Percentiles rank a stretch among this genome's conserved stretches.
Conservation (phyloP, 306 rosid genomes). For the Medicago arabica region DNA sequence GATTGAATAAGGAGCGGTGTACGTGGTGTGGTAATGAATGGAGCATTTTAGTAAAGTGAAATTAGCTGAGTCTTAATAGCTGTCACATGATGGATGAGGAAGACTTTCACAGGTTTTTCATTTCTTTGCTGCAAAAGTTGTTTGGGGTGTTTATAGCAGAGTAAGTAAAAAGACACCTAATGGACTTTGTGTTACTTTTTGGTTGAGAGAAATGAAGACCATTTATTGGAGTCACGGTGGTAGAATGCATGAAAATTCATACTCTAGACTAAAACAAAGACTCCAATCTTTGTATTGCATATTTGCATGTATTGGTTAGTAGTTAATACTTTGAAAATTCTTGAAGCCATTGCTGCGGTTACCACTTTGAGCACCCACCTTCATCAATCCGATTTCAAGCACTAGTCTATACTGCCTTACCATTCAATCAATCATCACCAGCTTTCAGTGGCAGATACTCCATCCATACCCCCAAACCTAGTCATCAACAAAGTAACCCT, state of each 20-base stretch:
- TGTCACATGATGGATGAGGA: slow-evolving; percentile 50
- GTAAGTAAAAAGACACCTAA: slow-evolving; percentile 37
- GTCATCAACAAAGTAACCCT: background rate
- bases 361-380: background rate
- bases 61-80: slow-evolving; percentile 57
- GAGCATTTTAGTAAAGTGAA: slow-evolving; percentile 41
- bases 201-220: slow-evolving; percentile 45
- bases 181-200: slow-evolving; percentile 24
- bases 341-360: background rate
- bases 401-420: background rate
- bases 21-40: slow-evolving; percentile 56
- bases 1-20: slow-evolving; percentile 76
- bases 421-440: background rate
- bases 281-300: slow-evolving; percentile 6
- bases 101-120: slow-evolving; percentile 49
- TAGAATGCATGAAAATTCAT: slow-evolving; percentile 35
- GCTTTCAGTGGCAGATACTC: background rate
- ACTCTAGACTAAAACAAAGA: slow-evolving; percentile 10
- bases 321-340: slow-evolving; percentile 19
- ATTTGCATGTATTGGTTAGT: background rate
- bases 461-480: background rate
- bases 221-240: slow-evolving; percentile 40
- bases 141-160: slow-evolving; percentile 33
- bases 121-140: slow-evolving; percentile 49
- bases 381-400: background rate